phyloP scores from a whole-genome alignment of 768 basidiomycete genomes.

The Boletales sp. region DNA sequence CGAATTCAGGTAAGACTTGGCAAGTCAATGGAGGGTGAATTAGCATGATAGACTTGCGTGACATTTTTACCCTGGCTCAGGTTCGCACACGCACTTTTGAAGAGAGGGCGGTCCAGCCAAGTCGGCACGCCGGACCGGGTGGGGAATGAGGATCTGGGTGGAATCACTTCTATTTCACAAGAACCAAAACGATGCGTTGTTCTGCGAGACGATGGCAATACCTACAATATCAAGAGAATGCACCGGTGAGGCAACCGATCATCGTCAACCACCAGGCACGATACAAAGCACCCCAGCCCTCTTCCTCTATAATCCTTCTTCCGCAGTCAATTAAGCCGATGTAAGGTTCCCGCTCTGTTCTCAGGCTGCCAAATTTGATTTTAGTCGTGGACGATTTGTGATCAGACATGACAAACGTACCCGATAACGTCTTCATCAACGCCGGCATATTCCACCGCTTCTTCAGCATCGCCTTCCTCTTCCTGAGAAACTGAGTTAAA shows the following conservation, averaged over 20 bases:
- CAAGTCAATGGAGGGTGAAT: too few relatives aligned
- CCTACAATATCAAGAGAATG: slow-evolving; percentile 30
- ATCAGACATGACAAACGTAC: slow-evolving; percentile 35
- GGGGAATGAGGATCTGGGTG: neutral
- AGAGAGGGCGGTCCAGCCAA: too few relatives aligned
- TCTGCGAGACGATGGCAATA: too few relatives aligned
- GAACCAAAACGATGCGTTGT: too few relatives aligned
- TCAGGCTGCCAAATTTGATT: slow-evolving; percentile 42
- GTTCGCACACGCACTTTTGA: too few relatives aligned
- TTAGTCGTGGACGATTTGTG: neutral
- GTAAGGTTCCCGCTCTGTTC: slow-evolving; percentile 79
- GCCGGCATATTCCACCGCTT: slow-evolving; percentile 59
- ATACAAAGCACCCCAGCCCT: slow-evolving; percentile 70
- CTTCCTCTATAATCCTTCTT: slow-evolving; percentile 74
- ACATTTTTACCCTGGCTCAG: too few relatives aligned
- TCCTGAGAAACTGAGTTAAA: slow-evolving; percentile 76
- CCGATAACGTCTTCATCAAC: slow-evolving; percentile 83
- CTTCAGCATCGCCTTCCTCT: slow-evolving; percentile 61
- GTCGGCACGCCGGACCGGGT: too few relatives aligned
- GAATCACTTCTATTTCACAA: too few relatives aligned
- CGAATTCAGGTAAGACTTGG: too few relatives aligned
- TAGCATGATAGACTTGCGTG: too few relatives aligned
- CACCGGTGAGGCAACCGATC: slow-evolving; percentile 55
- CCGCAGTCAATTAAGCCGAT: slow-evolving; percentile 69
- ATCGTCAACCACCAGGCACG: slow-evolving; percentile 82